These are phyloP conservation scores for Alliaria petiolata DNA, from an alignment of 345 rosid genomes.

Conservation along the genomic window DNA sequence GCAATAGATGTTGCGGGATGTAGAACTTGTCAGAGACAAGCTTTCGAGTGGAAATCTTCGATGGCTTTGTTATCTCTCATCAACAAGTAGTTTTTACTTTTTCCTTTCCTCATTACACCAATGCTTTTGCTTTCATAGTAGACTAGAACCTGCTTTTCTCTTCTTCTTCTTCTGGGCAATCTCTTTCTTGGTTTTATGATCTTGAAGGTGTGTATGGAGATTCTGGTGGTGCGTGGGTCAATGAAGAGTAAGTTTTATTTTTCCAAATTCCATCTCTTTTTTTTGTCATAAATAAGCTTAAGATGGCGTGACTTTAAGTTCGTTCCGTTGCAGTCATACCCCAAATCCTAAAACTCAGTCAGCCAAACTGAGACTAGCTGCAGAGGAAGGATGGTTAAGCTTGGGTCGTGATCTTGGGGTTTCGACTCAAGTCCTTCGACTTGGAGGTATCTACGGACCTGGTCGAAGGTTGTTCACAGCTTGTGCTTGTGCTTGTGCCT, in stretches of 20 bases:
- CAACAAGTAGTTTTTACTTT: constrained; percentile 51
- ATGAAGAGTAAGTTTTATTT: constrained; percentile 60
- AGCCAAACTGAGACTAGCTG: constrained; percentile 62
- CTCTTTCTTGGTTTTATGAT: constrained; percentile 2
- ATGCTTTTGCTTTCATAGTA: neutral
- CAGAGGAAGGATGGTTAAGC: constrained; percentile 79
- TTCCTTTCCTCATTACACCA: neutral
- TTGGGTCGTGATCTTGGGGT: constrained; percentile 56
- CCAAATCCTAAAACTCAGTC: constrained; percentile 53
- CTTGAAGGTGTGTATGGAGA: constrained; percentile 74
- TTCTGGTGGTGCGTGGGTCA: constrained; percentile 72
- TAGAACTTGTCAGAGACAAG: constrained; percentile 40
- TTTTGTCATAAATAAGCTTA: neutral
- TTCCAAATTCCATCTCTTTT: neutral
- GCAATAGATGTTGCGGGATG: constrained; percentile 54
- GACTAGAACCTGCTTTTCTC: neutral
- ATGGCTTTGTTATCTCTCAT: constrained; percentile 84
- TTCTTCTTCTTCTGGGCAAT: neutral
- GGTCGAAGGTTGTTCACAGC: constrained; percentile 64
- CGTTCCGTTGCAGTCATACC: constrained; percentile 39
- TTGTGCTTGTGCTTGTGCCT: neutral
- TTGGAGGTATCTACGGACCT: constrained; percentile 95
- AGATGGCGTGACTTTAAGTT: neutral
- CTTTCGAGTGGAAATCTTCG: constrained; percentile 52
- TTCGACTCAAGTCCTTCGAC: constrained; percentile 62